Evolutionary conservation across 257 asterid species (phyloP).

Genomic region (Buddleja alternifolia): DNA sequence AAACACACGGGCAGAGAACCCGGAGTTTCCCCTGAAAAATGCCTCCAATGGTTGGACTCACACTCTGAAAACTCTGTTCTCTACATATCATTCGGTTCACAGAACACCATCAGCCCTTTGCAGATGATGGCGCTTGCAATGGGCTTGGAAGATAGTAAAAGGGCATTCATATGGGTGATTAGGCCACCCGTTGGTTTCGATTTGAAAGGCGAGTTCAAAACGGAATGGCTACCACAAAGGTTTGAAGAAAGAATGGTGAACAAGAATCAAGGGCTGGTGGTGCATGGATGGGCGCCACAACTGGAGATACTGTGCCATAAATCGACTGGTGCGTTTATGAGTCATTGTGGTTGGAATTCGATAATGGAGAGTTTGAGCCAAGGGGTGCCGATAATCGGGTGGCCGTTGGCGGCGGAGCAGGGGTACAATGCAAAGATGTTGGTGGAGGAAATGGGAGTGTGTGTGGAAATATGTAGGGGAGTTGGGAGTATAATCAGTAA

Average conservation of each 20-base stretch:
- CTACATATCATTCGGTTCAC: constrained; percentile 93
- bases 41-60: constrained; percentile 67
- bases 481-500: constrained; percentile 37
- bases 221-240: constrained; percentile 76
- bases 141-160: constrained; percentile 68
- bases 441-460: constrained; percentile 79
- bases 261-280: constrained; percentile 54
- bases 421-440: constrained; percentile 83
- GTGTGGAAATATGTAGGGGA: constrained; percentile 66
- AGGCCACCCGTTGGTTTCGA: constrained; percentile 81
- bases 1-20: constrained; percentile 60
- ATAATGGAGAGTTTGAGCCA: constrained; percentile 81
- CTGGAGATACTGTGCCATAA: constrained; percentile 77
- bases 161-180: constrained; percentile 73
- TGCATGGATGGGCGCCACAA: constrained; percentile 94
- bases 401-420: constrained; percentile 97
- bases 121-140: constrained; percentile 88
- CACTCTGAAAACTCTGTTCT: constrained; percentile 54
- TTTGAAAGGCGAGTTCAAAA: constrained; percentile 47
- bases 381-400: constrained; percentile 88
- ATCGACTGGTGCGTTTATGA: constrained; percentile 72
- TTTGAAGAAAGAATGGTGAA: constrained; percentile 46
- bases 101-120: constrained; percentile 65
- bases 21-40: constrained; percentile 70
- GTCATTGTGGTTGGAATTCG: constrained; percentile 97